Conservation (phyloP, 2,329 filamentous ascomycete genomes). For the Bipolaris oryzae region DNA sequence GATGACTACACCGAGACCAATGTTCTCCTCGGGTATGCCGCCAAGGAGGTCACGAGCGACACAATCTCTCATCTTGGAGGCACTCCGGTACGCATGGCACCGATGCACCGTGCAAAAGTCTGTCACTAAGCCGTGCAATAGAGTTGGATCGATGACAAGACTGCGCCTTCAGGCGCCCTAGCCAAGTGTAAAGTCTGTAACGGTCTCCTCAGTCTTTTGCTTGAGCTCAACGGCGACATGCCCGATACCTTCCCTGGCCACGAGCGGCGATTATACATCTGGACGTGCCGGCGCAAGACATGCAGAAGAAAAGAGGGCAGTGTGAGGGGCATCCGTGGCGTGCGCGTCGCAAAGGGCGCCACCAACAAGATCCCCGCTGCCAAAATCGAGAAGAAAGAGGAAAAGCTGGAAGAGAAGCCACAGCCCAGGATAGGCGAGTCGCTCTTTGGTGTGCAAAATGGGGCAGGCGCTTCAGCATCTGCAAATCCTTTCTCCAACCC, state of each 20-base stretch:
- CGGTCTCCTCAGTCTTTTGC: slow-evolving; percentile 77
- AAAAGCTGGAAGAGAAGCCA: slow-evolving; percentile 39
- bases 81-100: slow-evolving; percentile 69
- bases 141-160: slow-evolving; percentile 82
- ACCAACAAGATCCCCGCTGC: slow-evolving; percentile 24
- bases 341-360: slow-evolving; percentile 58
- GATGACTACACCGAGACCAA: slow-evolving; percentile 78
- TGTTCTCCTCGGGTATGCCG: slow-evolving; percentile 88
- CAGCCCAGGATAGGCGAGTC: slow-evolving; percentile 66
- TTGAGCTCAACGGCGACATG: slow-evolving; percentile 90
- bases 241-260: slow-evolving; percentile 85
- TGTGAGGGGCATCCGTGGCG: slow-evolving; percentile 74
- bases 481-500: slow-evolving; percentile 58
- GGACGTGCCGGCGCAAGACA: slow-evolving; percentile 76
- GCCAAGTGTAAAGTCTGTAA: slow-evolving; percentile 90
- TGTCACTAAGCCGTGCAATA: slow-evolving; percentile 21
- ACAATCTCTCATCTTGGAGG: slow-evolving; percentile 88
- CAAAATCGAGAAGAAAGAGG: slow-evolving; percentile 28
- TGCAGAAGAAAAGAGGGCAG: slow-evolving; percentile 85
- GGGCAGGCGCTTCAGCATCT: slow-evolving; percentile 20
- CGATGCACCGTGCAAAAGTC: slow-evolving; percentile 4
- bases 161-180: slow-evolving; percentile 74
- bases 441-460: slow-evolving; percentile 69
- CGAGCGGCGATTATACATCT: slow-evolving; percentile 86
- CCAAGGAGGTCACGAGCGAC: slow-evolving; percentile 78